These are phyloP conservation scores for Coemansia sp. DNA, from an alignment of 192 early-diverging fungal species.

Conservation along the genomic window DNA sequence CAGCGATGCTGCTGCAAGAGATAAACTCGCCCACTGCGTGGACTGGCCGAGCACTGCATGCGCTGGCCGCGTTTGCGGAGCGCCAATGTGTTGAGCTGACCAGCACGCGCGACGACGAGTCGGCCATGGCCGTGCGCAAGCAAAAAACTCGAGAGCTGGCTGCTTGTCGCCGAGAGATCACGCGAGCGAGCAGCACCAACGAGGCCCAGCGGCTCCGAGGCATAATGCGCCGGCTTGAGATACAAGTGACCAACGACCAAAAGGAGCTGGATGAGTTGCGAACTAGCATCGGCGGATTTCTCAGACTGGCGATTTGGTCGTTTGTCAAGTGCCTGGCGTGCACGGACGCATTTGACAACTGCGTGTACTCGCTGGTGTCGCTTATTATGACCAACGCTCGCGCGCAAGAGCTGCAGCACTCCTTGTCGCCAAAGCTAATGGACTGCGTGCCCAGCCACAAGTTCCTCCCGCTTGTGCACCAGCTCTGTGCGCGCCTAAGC, in stretches of 20 bases:
- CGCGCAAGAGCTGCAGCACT: constrained; percentile 23
- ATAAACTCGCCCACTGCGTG: constrained; percentile 33
- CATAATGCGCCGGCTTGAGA: constrained; percentile 36
- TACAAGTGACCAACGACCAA: constrained; percentile 39
- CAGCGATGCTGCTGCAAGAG: constrained; percentile 33
- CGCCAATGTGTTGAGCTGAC: constrained; percentile 51
- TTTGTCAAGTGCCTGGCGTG: constrained; percentile 42
- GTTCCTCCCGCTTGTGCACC: constrained; percentile 51
- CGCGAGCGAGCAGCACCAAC: not conserved
- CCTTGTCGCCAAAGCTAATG: constrained; percentile 16
- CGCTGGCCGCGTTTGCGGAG: constrained; percentile 44
- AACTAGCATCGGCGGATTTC: constrained; percentile 33
- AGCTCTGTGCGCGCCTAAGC: constrained; percentile 53
- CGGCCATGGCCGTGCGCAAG: constrained; percentile 38
- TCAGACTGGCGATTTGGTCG: constrained; percentile 46
- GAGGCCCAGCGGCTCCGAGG: constrained; percentile 23
- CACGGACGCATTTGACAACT: constrained; percentile 38
- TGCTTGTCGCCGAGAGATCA: constrained; percentile 36
- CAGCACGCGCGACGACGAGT: constrained; percentile 28
- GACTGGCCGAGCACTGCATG: constrained; percentile 51
- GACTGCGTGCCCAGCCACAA: constrained; percentile 47
- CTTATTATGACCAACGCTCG: constrained; percentile 46
- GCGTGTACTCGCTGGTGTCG: constrained; percentile 44
- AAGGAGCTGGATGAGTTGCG: constrained; percentile 34
- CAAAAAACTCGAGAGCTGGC: constrained; percentile 47